These are phyloP conservation scores for Aspergillus indologenus DNA, from an alignment of 495 filamentous ascomycete species.

Conservation along the genomic window DNA sequence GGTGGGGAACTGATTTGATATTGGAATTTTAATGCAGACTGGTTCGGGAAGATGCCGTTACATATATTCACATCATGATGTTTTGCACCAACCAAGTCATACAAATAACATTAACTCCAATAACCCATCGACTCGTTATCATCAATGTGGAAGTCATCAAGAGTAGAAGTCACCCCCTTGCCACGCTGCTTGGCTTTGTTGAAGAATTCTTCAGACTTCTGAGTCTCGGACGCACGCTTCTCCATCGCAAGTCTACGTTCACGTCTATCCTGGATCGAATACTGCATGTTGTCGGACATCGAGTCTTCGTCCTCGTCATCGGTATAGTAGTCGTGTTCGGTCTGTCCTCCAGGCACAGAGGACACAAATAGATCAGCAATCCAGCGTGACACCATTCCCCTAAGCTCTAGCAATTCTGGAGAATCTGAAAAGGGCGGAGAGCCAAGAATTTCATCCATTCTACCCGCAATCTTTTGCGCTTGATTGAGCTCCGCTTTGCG, in stretches of 20 bases:
- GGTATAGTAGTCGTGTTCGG: constrained; percentile 17
- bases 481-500: constrained; percentile 37
- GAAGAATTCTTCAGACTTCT: constrained; percentile 35
- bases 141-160: constrained; percentile 34
- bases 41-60: not conserved
- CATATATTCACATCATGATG: not conserved
- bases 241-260: constrained; percentile 36
- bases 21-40: no score
- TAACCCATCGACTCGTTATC: constrained; percentile 10
- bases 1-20: no score
- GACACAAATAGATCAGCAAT: constrained; percentile 56
- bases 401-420: constrained; percentile 54
- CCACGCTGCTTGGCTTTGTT: constrained; percentile 35
- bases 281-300: constrained; percentile 24
- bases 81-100: not conserved
- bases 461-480: constrained; percentile 54
- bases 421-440: constrained; percentile 63
- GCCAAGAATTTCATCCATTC: constrained; percentile 62
- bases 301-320: constrained; percentile 15
- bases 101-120: not conserved
- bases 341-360: constrained; percentile 22
- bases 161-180: constrained; percentile 32
- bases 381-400: constrained; percentile 67
- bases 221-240: constrained; percentile 28
- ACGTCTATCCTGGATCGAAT: constrained; percentile 28